These are phyloP conservation scores for Backusella psychrophila DNA, from an alignment of 192 early-diverging fungal species.

Conservation along the genomic window DNA sequence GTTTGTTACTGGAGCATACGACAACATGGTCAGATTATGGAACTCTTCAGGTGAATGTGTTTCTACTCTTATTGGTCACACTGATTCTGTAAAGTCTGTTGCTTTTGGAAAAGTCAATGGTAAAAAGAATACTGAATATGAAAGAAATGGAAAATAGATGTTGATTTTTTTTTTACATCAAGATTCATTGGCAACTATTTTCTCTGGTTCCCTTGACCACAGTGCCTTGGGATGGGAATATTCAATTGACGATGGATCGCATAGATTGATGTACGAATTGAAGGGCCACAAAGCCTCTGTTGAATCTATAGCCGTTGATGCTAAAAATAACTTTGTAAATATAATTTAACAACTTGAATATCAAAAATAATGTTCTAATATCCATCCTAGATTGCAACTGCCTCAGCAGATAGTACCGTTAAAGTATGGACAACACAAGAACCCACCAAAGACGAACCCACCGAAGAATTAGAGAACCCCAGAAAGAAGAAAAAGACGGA, in stretches of 20 bases:
- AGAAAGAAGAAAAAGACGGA: constrained; percentile 55
- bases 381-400: constrained; percentile 58
- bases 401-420: constrained; percentile 75
- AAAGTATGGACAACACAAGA: constrained; percentile 73
- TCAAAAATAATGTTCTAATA: background rate
- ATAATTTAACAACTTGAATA: background rate
- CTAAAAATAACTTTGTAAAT: constrained; percentile 42
- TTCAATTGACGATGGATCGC: constrained; percentile 37
- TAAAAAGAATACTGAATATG: constrained; percentile 16
- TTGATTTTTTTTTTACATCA: background rate
- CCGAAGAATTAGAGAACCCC: constrained; percentile 16
- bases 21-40: constrained; percentile 83
- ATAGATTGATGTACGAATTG: constrained; percentile 63
- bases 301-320: constrained; percentile 69
- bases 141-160: background rate
- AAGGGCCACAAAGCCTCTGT: constrained; percentile 80
- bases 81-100: constrained; percentile 74
- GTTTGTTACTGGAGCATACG: constrained; percentile 83
- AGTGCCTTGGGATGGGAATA: constrained; percentile 67
- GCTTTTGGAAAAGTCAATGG: constrained; percentile 59
- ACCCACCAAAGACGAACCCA: constrained; percentile 47
- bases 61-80: constrained; percentile 65
- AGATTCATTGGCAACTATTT: constrained; percentile 45
- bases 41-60: constrained; percentile 70
- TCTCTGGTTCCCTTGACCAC: constrained; percentile 65